phyloP scores from a whole-genome alignment of 257 asterid genomes.

The Salvia miltiorrhiza region DNA sequence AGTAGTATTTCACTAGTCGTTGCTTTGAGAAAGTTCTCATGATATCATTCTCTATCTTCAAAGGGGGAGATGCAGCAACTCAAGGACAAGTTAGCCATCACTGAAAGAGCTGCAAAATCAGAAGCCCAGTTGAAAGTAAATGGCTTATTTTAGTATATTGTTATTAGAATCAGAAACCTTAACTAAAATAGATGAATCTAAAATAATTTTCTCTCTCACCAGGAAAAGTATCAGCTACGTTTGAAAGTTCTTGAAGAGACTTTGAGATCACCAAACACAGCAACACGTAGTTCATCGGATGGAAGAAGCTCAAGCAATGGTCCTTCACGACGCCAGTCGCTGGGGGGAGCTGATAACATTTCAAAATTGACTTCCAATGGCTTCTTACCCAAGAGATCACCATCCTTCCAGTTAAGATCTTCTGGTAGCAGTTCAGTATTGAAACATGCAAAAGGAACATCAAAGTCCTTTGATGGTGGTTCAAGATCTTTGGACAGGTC shows the following conservation, averaged over 20 bases:
- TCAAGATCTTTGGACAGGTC: slow-evolving; percentile 82
- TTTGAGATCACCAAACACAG: slow-evolving; percentile 64
- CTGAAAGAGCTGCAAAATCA: slow-evolving; percentile 83
- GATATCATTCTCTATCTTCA: slow-evolving; percentile 13
- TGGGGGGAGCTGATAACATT: slow-evolving; percentile 87
- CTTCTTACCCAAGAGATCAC: slow-evolving; percentile 85
- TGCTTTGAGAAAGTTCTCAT: background rate
- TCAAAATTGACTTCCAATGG: slow-evolving; percentile 81
- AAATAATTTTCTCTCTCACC: slow-evolving; percentile 17
- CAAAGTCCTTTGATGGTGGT: slow-evolving; percentile 97
- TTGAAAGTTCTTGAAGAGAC: slow-evolving; percentile 88
- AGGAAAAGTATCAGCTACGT: slow-evolving; percentile 86
- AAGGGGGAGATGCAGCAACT: slow-evolving; percentile 99
- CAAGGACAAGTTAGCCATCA: slow-evolving; percentile 81
- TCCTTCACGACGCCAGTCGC: slow-evolving; percentile 82
- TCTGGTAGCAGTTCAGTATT: slow-evolving; percentile 83
- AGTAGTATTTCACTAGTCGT: background rate
- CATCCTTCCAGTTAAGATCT: slow-evolving; percentile 86
- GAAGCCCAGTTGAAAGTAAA: slow-evolving; percentile 91
- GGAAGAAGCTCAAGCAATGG: slow-evolving; percentile 76
- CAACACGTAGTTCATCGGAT: slow-evolving; percentile 57
- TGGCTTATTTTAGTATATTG: slow-evolving; percentile 5
- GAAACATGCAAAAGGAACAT: slow-evolving; percentile 97
- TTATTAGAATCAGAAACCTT: background rate
- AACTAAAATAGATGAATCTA: background rate